Evolutionary conservation across 163 green algal species (phyloP).

Genomic region (Scenedesmus sp.): DNA sequence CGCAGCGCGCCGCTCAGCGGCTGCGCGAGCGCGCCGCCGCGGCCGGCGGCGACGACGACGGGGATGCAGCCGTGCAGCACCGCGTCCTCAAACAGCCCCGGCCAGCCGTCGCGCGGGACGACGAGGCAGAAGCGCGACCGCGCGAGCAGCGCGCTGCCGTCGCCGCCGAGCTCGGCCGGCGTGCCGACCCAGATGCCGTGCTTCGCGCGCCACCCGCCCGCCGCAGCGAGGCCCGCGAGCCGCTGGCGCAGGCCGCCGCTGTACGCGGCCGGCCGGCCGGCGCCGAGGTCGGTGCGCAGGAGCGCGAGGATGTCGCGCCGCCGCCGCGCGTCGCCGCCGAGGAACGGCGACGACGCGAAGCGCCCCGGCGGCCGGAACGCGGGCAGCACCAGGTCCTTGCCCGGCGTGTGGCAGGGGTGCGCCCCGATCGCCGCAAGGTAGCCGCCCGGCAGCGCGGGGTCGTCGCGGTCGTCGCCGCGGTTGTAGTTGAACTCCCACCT

Average conservation of each 20-base stretch:
- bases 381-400: conserved; percentile 40
- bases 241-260: conserved; percentile 58
- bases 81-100: conserved; percentile 54
- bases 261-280: conserved; percentile 20
- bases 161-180: conserved; percentile 28
- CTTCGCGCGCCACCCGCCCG: background rate
- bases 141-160: conserved; percentile 47
- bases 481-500: conserved; percentile 43
- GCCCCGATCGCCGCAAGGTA: background rate
- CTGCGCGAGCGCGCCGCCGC: background rate
- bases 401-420: conserved; percentile 45
- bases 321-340: conserved; percentile 17
- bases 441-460: conserved; percentile 14
- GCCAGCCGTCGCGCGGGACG: conserved; percentile 55
- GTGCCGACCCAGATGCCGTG: conserved; percentile 26
- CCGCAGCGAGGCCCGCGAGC: conserved; percentile 38
- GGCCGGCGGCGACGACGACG: conserved; percentile 39
- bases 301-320: conserved; percentile 46
- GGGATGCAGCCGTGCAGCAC: conserved; percentile 66
- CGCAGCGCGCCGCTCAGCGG: conserved; percentile 17
- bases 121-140: conserved; percentile 60
- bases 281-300: conserved; percentile 54
- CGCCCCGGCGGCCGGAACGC: conserved; percentile 20
- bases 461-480: conserved; percentile 16
- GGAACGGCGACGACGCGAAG: conserved; percentile 15